These are phyloP conservation scores for Gossypium rotundifolium DNA, from an alignment of 345 rosid genomes.

Conservation along the genomic window DNA sequence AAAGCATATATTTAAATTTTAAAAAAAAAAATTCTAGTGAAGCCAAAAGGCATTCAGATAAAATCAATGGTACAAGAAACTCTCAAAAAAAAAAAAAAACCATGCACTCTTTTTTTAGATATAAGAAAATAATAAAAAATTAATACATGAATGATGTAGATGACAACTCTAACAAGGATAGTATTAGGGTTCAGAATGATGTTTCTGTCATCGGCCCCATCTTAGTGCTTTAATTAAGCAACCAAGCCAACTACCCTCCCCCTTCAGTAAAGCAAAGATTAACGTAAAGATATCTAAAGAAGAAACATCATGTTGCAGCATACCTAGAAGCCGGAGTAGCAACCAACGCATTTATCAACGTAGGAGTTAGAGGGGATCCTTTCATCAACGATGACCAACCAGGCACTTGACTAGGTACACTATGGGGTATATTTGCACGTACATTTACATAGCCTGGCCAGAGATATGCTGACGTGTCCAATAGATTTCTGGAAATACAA, in stretches of 20 bases:
- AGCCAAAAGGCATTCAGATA: not conserved
- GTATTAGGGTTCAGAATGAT: not conserved
- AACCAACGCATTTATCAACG: constrained; percentile 57
- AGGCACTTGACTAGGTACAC: constrained; percentile 43
- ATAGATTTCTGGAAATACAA: constrained; percentile 78
- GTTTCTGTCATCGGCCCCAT: not conserved
- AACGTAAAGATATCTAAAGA: not conserved
- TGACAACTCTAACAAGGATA: not conserved
- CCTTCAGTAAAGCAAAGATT: not conserved
- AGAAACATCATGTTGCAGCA: constrained; percentile 14
- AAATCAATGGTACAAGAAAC: not conserved
- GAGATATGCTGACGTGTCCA: constrained; percentile 83
- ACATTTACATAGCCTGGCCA: constrained; percentile 84
- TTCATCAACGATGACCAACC: constrained; percentile 88
- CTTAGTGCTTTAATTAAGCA: not conserved
- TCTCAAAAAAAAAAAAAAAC: not conserved
- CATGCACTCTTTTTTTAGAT: not conserved
- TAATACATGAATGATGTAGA: not conserved
- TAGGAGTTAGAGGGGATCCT: constrained; percentile 71
- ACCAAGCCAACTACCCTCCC: not conserved
- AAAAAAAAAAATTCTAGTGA: not conserved
- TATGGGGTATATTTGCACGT: constrained; percentile 45
- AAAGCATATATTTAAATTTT: not conserved
- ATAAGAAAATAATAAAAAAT: not conserved
- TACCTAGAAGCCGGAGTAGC: constrained; percentile 93